Evolutionary conservation across 148 eudicot species (phyloP).

Genomic region (Rheum nobile): DNA sequence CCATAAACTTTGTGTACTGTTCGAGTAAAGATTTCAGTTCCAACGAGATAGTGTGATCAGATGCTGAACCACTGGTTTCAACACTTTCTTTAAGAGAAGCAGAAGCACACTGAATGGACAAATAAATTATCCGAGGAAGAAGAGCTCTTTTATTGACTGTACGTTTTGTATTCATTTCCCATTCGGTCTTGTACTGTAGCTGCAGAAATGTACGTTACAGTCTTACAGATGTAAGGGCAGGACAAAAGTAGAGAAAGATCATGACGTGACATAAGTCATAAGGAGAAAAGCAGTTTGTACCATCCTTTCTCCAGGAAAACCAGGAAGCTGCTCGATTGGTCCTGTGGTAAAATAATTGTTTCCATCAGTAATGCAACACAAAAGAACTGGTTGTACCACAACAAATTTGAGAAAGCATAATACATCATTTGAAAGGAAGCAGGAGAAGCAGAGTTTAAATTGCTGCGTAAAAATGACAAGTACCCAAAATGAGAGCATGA

Average conservation of each 20-base stretch:
- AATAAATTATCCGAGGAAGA: conserved; percentile 71
- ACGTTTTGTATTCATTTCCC: conserved; percentile 34
- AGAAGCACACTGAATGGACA: conserved; percentile 76
- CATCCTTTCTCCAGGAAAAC: conserved; percentile 39
- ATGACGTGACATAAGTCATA: neutral
- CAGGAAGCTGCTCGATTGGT: conserved; percentile 65
- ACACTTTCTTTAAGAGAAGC: conserved; percentile 42
- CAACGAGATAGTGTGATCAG: conserved; percentile 26
- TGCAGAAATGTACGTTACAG: conserved; percentile 14
- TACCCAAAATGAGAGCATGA: neutral
- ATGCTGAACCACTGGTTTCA: conserved; percentile 49
- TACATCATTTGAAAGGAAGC: neutral
- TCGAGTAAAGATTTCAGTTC: conserved; percentile 80
- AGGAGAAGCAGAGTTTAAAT: neutral
- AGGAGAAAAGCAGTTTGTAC: conserved; percentile 21
- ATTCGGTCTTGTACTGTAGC: conserved; percentile 38
- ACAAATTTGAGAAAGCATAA: neutral
- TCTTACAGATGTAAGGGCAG: neutral
- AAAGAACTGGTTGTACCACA: neutral
- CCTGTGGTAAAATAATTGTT: conserved; percentile 36
- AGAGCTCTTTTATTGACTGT: conserved; percentile 57
- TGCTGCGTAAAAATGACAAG: neutral
- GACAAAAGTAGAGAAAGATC: neutral
- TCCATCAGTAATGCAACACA: conserved; percentile 1
- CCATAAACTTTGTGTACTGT: conserved; percentile 49